Percentiles rank a stretch among this genome's conserved stretches.
These are phyloP conservation scores for thale cress (Arabidopsis thaliana) DNA, from an alignment of 345 rosid genomes.

Conservation along the genomic window TAIR10.1 NC_003075.7:6066501-6067000, in stretches of 20 bases:
- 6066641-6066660: conserved; percentile 62
- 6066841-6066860: conserved; percentile 21
- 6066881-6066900: no score
- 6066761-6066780: conserved; percentile 20
- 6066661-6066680: conserved; percentile 63
- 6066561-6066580: conserved; percentile 57
- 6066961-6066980: no score
- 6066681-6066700: conserved; percentile 55
- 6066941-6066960: no score
- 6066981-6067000: no score
- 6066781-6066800: conserved; percentile 29
- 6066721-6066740: conserved; percentile 63
- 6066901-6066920: no score
- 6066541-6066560: conserved; percentile 51
- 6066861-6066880: neutral
- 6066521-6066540: conserved; percentile 86
- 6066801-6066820: no score
- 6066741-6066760: conserved; percentile 68
- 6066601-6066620: conserved; percentile 85
- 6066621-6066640: conserved; percentile 62
- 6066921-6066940: no score
- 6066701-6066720: conserved; percentile 58
- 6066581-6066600: conserved; percentile 61
- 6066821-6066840: neutral
- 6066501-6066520: conserved; percentile 58